Base-by-base conservation (phyloP, 2,329 filamentous ascomycete species). In the Pseudogymnoascus sp. region DNA sequence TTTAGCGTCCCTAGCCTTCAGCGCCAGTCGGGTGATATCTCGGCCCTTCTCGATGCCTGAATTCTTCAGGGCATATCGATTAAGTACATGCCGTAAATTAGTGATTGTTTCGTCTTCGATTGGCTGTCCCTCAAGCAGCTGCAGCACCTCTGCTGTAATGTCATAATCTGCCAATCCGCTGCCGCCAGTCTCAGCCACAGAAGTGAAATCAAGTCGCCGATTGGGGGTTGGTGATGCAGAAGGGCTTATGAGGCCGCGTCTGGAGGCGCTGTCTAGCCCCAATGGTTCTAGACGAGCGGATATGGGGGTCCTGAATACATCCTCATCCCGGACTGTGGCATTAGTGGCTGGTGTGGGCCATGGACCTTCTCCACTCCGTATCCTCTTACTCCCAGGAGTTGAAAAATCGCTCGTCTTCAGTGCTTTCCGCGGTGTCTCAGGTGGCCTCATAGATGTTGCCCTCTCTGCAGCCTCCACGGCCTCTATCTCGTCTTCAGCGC, bases 1-100 rank as follows among this genome's bases (percentile, higher is more conserved):
- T 76, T 86, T 77, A 72, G 84, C 75, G 77, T 93, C 87, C 67
- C 86, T 86, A 4, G 80, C 79, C 70, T 84, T 86, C 36, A 90
- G 71, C 3, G 81, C 82, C 7, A 82, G 73, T n/a, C 89, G 77
- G 3, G 83, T 81, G 5, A 87, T 82, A 65, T 93, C 88, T 2
- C 89, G 78, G 0, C 88, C 87, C 66, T 81, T 81, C 40, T 79
- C 78, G 18, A 89, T 78, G 0, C 89, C 89, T 69, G 82, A 83
- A 0, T 81, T 79, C 61, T 79, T 81, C 61, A 86, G 75, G 14
- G 83, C 81, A 67, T 89, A 80, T 51, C 76, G 81, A 37, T 80
- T 77, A 34, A 90, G 76, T 6, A 83, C 68, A 23, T 67, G 65
- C 0, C 73, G 72, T 1, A 88, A 72, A 21, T 71, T 73, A 1